A percentile compares a stretch with the other conserved stretches of the same genome.
These are phyloP conservation scores for Helicostylum pulchrum DNA, from an alignment of 192 early-diverging fungal genomes.

Conservation along the genomic window DNA sequence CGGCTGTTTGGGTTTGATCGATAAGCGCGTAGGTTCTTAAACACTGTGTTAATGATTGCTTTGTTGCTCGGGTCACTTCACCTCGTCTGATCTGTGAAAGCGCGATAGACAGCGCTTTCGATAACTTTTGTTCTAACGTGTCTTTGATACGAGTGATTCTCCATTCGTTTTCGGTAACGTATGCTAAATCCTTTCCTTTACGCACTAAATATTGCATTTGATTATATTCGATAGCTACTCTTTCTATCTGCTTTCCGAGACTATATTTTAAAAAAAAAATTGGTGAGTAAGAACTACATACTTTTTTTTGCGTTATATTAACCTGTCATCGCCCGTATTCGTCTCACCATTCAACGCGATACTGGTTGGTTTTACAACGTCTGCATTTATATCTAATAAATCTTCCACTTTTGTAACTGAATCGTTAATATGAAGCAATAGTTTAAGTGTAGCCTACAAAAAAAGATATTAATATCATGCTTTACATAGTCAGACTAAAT, in stretches of 20 bases:
- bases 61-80: constrained; percentile 32
- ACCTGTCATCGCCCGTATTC: constrained; percentile 8
- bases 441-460: constrained; percentile 56
- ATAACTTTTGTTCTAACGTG: constrained; percentile 58
- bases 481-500: no score
- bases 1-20: constrained; percentile 64
- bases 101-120: constrained; percentile 51
- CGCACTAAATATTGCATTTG: constrained; percentile 76
- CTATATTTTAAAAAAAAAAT: constrained; percentile 8
- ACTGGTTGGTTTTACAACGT: constrained; percentile 7
- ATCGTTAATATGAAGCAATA: constrained; percentile 72
- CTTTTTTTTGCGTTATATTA: background rate
- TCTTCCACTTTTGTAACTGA: constrained; percentile 75
- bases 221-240: constrained; percentile 83
- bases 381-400: constrained; percentile 57
- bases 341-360: background rate
- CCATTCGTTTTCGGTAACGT: constrained; percentile 75
- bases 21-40: constrained; percentile 73
- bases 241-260: constrained; percentile 71
- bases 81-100: constrained; percentile 33
- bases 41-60: constrained; percentile 59
- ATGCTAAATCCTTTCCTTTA: constrained; percentile 56
- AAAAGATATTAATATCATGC: background rate
- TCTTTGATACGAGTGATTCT: constrained; percentile 72
- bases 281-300: no score